Base-by-base conservation (phyloP, 2,329 filamentous ascomycete species). In the Monosporascus sp. region DNA sequence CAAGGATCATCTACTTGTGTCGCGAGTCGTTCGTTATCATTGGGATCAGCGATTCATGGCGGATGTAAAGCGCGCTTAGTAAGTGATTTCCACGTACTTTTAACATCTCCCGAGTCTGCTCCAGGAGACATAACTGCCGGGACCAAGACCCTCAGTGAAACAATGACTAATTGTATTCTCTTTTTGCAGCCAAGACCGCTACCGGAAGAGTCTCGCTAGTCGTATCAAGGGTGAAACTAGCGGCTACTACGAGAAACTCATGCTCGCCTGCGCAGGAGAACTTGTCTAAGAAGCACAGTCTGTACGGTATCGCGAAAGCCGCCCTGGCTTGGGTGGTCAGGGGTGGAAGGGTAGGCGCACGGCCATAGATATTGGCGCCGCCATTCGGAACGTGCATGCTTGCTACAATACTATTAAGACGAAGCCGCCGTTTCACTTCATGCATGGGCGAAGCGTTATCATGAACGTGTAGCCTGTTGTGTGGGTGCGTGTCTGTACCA, bases 221-320 rank as follows among this genome's bases (percentile, higher is more conserved):
- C 78, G 91, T 48, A 88, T 97, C 64, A 82, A 82, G 66, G 84
- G 86, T 2, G 93, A 97, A 77, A 95, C 90, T 5, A 89, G 87
- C 56, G 89, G 91, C 5, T 87, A 96, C 70, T 96, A 94, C 63
- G 79, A 89, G 72, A 81, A 74, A 61, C 71, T 93, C 64, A 78
- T 97, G 81, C 72, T 95, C 59, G 90, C 87, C n/a, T 81, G 78
- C 51, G 72, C 83, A 49, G 80, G 79, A 18, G 78, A 79, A 60
- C 58, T 44, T 43, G 56, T 64, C 41, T 65, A 59, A 56, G 51
- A 28, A 50, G 31, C 31, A 35, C 31, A 31, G 28, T 11, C 9
- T 1, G 9, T 14, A 17, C 37, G 7, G 15, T n/a, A 43, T 18
- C n/a, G 40, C 5, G 41, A 18, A 22, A 11, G 41, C 20, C 9